Evolutionary conservation across 2,329 filamentous ascomycete species (phyloP).

Genomic region (Beauveria sp.): DNA sequence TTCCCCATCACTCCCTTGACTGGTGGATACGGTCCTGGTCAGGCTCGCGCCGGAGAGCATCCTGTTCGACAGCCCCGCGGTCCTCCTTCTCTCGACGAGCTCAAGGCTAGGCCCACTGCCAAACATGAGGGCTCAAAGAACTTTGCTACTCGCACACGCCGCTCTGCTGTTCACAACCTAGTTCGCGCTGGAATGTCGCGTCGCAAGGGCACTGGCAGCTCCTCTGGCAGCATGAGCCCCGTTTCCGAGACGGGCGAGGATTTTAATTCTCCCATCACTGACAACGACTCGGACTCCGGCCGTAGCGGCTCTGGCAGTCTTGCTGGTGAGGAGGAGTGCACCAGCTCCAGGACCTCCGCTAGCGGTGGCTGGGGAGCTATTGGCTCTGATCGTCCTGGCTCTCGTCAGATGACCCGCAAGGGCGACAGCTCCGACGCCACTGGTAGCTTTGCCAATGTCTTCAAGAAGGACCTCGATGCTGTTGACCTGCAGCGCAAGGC

Average conservation of each 20-base stretch:
- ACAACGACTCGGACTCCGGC: slow-evolving; percentile 67
- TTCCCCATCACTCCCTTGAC: slow-evolving; percentile 76
- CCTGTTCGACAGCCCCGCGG: slow-evolving; percentile 88
- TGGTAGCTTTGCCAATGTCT: slow-evolving; percentile 56
- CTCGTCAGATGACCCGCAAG: slow-evolving; percentile 56
- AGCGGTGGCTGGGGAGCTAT: slow-evolving; percentile 72
- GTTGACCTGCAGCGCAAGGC: slow-evolving; percentile 66
- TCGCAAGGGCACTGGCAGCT: slow-evolving; percentile 66
- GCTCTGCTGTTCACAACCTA: slow-evolving; percentile 84
- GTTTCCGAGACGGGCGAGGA: slow-evolving; percentile 72
- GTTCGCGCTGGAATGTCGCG: slow-evolving; percentile 84
- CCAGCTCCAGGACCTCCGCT: slow-evolving; percentile 68
- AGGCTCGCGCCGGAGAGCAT: slow-evolving; percentile 88
- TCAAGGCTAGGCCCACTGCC: slow-evolving; percentile 79
- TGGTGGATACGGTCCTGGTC: slow-evolving; percentile 85
- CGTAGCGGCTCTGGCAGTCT: slow-evolving; percentile 73
- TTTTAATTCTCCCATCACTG: slow-evolving; percentile 59
- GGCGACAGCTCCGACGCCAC: slow-evolving; percentile 53
- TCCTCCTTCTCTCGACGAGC: slow-evolving; percentile 84
- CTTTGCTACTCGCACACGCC: slow-evolving; percentile 86
- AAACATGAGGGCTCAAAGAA: slow-evolving; percentile 97
- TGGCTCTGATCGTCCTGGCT: slow-evolving; percentile 74
- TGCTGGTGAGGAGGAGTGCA: slow-evolving; percentile 62
- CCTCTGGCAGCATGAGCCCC: slow-evolving; percentile 74
- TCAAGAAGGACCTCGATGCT: slow-evolving; percentile 52